A percentile compares a stretch with the other conserved stretches of the same genome.
Conservation (phyloP, 768 basidiomycete species). For the Vishniacozyma victoriae region DNA sequence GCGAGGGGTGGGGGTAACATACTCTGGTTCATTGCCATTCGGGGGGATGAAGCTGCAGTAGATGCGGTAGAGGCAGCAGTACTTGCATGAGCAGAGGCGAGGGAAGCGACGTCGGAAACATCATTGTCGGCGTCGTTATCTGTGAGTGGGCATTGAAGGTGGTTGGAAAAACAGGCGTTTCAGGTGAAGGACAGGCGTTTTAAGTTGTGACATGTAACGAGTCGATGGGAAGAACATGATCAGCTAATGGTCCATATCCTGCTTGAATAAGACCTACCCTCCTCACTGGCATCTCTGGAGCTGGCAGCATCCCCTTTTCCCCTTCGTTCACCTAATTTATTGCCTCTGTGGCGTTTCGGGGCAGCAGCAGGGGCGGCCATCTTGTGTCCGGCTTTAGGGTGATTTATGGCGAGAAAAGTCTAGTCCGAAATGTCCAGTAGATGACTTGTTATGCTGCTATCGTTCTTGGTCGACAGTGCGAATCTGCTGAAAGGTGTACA, state of each 20-base stretch:
- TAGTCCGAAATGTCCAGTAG: no score
- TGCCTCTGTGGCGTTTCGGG: slow-evolving; percentile 20
- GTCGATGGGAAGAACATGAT: neutral
- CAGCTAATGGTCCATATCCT: neutral
- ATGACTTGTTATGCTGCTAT: no score
- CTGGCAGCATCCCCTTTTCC: slow-evolving; percentile 24
- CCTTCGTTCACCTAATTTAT: slow-evolving; percentile 22
- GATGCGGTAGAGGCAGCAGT: slow-evolving; percentile 8
- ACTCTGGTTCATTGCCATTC: neutral
- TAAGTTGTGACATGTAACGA: neutral
- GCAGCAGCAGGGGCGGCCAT: slow-evolving; percentile 10
- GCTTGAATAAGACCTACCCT: slow-evolving; percentile 37
- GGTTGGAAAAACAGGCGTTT: neutral
- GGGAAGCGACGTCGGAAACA: slow-evolving; percentile 36
- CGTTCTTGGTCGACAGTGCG: no score
- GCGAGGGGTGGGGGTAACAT: neutral
- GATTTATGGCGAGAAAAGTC: no score
- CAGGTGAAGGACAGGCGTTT: neutral
- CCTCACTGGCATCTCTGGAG: slow-evolving; percentile 47
- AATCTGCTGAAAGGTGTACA: no score
- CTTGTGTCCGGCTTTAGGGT: neutral
- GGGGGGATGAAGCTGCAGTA: slow-evolving; percentile 13
- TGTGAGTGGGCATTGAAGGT: neutral
- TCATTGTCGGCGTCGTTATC: slow-evolving; percentile 31
- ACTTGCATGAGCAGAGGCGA: slow-evolving; percentile 17